phyloP scores from a whole-genome alignment of 371 early-diverging fungal species.

The Syncephalastrum sp. region DNA sequence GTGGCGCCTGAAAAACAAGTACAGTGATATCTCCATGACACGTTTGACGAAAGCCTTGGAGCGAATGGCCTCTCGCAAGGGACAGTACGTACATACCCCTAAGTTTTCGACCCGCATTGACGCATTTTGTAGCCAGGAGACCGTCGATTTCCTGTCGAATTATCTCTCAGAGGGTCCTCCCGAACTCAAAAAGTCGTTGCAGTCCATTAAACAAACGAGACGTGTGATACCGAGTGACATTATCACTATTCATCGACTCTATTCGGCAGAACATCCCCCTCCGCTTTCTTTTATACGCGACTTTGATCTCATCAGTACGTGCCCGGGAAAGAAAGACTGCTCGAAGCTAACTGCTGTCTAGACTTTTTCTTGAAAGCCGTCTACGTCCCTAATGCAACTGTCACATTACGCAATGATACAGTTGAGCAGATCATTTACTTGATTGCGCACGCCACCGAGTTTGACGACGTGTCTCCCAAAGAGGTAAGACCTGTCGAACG shows the following conservation, averaged over 20 bases:
- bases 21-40: slow-evolving; percentile 49
- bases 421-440: slow-evolving; percentile 62
- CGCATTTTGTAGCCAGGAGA: not conserved
- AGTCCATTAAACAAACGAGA: slow-evolving; percentile 36
- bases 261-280: slow-evolving; percentile 43
- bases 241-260: slow-evolving; percentile 22
- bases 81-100: slow-evolving; percentile 26
- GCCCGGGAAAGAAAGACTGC: not conserved
- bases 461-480: slow-evolving; percentile 34
- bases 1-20: slow-evolving; percentile 46
- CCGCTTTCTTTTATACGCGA: slow-evolving; percentile 53
- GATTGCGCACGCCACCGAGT: slow-evolving; percentile 56
- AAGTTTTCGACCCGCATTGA: not conserved
- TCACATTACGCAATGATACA: slow-evolving; percentile 46
- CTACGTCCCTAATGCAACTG: slow-evolving; percentile 48
- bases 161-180: not conserved
- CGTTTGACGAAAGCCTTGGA: slow-evolving; percentile 66
- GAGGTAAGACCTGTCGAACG: slow-evolving; percentile 8
- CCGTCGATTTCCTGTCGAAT: not conserved
- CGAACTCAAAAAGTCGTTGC: slow-evolving; percentile 2
- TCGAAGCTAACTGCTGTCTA: slow-evolving; percentile 11
- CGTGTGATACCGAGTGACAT: slow-evolving; percentile 36
- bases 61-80: slow-evolving; percentile 38
- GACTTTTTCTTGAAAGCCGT: slow-evolving; percentile 47
- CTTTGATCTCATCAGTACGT: slow-evolving; percentile 56